These are phyloP conservation scores for Gilbertella persicaria DNA, from an alignment of 371 early-diverging fungal species.

Conservation along the genomic window DNA sequence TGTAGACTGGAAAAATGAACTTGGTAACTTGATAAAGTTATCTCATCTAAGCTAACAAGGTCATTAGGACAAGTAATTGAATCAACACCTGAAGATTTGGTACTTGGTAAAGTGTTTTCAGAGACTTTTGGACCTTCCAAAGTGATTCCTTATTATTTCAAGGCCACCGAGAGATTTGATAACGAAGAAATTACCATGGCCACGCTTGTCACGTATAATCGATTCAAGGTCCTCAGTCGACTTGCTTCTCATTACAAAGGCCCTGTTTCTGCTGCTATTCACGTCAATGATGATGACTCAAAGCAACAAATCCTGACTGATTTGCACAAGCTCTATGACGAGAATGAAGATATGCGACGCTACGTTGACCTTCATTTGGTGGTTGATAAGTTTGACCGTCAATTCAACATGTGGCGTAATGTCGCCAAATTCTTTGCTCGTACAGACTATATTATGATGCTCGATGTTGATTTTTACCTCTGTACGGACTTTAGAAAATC, in stretches of 20 bases:
- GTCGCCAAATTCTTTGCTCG: constrained; percentile 65
- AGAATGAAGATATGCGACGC: constrained; percentile 51
- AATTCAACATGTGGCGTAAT: constrained; percentile 71
- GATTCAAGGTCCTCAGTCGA: constrained; percentile 44
- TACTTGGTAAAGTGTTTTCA: constrained; percentile 62
- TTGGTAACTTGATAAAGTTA: constrained; percentile 18
- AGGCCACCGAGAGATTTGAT: constrained; percentile 48
- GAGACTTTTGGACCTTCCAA: constrained; percentile 67
- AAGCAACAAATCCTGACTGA: constrained; percentile 49
- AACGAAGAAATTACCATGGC: constrained; percentile 61
- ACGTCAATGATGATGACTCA: constrained; percentile 58
- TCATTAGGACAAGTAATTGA: constrained; percentile 7
- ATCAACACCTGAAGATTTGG: constrained; percentile 49
- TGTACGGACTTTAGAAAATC: constrained; percentile 59
- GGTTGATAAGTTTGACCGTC: constrained; percentile 59
- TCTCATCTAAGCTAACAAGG: constrained; percentile 1
- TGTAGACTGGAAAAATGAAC: constrained; percentile 30
- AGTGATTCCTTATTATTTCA: constrained; percentile 63
- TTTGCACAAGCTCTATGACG: constrained; percentile 49
- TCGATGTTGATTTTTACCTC: constrained; percentile 64
- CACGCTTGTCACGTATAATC: constrained; percentile 51
- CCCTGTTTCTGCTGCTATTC: constrained; percentile 58
- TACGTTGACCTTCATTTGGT: constrained; percentile 64
- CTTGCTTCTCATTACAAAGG: constrained; percentile 20
- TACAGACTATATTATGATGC: constrained; percentile 60